Evolutionary conservation across 352 stramenopile species (phyloP), one percentile per base, ranked within the genome.

Genomic region (Bremia lactucae): DNA sequence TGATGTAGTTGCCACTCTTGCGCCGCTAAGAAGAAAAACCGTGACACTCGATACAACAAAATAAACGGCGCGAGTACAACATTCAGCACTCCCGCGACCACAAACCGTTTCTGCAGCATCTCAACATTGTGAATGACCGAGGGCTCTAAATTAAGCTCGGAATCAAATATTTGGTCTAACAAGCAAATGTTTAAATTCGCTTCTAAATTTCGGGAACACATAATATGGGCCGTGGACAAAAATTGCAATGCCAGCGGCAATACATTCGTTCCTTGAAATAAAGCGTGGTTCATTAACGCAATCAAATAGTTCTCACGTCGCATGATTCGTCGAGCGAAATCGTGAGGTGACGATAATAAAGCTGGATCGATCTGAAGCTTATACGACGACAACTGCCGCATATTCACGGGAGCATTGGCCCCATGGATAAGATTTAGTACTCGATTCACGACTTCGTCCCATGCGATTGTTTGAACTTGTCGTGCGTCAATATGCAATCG

Each of bases 241-340:
- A 85, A 82, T 42, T 94, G 62, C 48, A 94, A 42, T 31, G 47
- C 62, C 25, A 68, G 41, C 0, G 87, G 90, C 26, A 96, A 50
- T 14, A 88, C 33, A 35, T 76, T 67, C 18, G 65, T 73, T 13
- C 95, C 67, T 59, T 98, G 86, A 31, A 99, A 85, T 10, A 98
- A 62, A 19, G 82, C 65, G 40, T 94, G 72, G 66, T 98, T 98
- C 69, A 99, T 96, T 52, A 97, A 93, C 8, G 92, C 94, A 45
- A 99, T 95, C 13, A 99, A 58, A 61, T 97, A 99, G 65, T 99
- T 99, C 42, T 99, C 95, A 31, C 95, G 87, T 3, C 96, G 81
- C 82, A 99, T 96, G 61, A 99, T 98, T 35, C 96, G 87, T 44
- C 89, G 71, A 0, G 95, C 92, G 49, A 98, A 85, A 50, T 96